Percentiles rank a stretch among this genome's conserved stretches.
These are phyloP conservation scores for Russula emetica DNA, from an alignment of 768 basidiomycete genomes.

Conservation along the genomic window DNA sequence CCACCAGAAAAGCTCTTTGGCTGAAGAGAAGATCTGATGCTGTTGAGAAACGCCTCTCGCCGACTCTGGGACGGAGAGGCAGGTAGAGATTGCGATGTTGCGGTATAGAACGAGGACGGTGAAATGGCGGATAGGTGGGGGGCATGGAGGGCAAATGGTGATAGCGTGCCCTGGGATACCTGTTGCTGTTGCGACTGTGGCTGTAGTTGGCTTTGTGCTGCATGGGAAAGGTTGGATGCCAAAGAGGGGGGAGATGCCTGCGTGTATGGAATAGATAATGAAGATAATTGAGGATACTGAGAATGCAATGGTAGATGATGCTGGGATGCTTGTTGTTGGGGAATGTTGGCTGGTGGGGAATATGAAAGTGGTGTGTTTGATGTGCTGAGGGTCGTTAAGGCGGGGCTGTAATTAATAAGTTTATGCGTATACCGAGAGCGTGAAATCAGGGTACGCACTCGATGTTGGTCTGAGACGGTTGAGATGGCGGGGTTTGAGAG, in stretches of 20 bases:
- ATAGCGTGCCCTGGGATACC: slow-evolving; percentile 45
- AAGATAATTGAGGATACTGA: slow-evolving; percentile 37
- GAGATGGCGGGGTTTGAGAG: slow-evolving; percentile 35
- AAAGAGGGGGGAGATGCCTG: slow-evolving; percentile 21
- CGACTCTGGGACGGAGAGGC: slow-evolving; percentile 43
- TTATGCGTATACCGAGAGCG: slow-evolving; percentile 9
- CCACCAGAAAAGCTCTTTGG: slow-evolving; percentile 56
- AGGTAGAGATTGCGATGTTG: slow-evolving; percentile 34
- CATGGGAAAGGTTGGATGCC: slow-evolving; percentile 21
- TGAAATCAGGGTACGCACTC: slow-evolving; percentile 21
- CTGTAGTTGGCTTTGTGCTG: slow-evolving; percentile 24
- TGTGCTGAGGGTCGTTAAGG: slow-evolving; percentile 30
- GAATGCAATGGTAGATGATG: slow-evolving; percentile 40
- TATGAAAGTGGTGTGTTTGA: slow-evolving; percentile 17
- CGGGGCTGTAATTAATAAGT: slow-evolving; percentile 32
- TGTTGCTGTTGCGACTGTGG: slow-evolving; percentile 33
- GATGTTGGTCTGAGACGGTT: slow-evolving; percentile 32
- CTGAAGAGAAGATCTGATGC: slow-evolving; percentile 54
- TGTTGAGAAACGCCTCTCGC: slow-evolving; percentile 49
- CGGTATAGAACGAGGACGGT: slow-evolving; percentile 40
- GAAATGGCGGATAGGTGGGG: slow-evolving; percentile 37
- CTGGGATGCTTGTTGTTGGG: slow-evolving; percentile 43
- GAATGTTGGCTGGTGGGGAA: slow-evolving; percentile 33
- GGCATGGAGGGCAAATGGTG: slow-evolving; percentile 65
- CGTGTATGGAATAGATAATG: slow-evolving; percentile 34